Evolutionary conservation across 2,329 filamentous ascomycete genomes (phyloP), one percentile per base, ranked within the genome.

Genomic region (Hirsutella thompsonii): DNA sequence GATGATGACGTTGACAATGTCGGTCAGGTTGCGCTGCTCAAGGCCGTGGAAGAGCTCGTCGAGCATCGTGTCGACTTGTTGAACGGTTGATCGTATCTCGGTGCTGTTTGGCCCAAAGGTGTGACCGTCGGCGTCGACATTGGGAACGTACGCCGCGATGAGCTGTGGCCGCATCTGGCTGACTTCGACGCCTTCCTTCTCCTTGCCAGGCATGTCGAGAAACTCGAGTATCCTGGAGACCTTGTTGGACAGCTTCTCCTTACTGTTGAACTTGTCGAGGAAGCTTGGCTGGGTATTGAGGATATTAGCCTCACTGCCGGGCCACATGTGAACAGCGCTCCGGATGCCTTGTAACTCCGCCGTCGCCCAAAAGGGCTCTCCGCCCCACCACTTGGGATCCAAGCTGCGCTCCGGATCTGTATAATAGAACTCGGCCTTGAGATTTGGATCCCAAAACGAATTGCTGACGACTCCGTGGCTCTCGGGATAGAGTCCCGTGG

Each of bases 241-340:
- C 60, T 98, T 98, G 29, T 71, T 74, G 0, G 74, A 58, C 2
- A 98, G 70, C 26, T 67, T 57, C 62, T 95, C 89, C 1, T 81
- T 74, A 8, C 77, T 80, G 50, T 94, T 90, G 64, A 76, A 98
- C 52, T 79, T 81, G 63, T 96, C 92, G 38, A 96, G 59, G 53
- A 86, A 86, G 9, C 77, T 80, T 2, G 89, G 86, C 47, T 89
- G 79, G 16, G 80, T 67, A n/a, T 72, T 68, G 11, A 77, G 70
- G 45, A 94, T 83, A 57, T 87, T 81, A 5, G 89, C 89, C 63
- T 98, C 92, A 35, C 85, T 93, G 2, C 92, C 92, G 2, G 92
- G 92, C 92, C 92, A 98, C 92, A 98, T 98, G 58, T 98, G 92
- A 20, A 98, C 79, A 1, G 87, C 92, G 23, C 81, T 79, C 42